Evolutionary conservation across 2,329 filamentous ascomycete genomes (phyloP), one percentile per base, ranked within the genome.

Genomic region (Pestalotiopsis sp.): DNA sequence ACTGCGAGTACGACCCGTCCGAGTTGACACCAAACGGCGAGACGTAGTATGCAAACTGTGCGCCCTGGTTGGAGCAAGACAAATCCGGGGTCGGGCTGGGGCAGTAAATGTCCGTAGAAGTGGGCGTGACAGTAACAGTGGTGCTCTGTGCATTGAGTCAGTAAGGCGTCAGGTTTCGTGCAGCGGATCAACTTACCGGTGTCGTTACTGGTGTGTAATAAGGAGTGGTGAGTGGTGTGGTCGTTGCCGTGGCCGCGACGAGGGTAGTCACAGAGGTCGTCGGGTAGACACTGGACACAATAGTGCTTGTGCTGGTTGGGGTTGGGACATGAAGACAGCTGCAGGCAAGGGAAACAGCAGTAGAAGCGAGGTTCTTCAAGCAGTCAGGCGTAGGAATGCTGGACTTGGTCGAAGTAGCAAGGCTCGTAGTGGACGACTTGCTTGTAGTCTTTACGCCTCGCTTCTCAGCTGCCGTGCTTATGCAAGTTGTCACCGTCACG

Each of bases 221-320:
- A 14, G 60, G 60, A 3, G 62, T 64, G n/a, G 13, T n/a, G 12
- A 64, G 62, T 0, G 38, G 38, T 4, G 38, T 64, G 2, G 20
- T 31, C 25, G 62, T 64, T 3, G 62, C 38, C 1, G 62, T 64
- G 3, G 38, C 62, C n/a, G 41, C 62, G 20, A 64, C 62, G 3
- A 25, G n/a, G 4, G 62, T 25, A 20, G 62, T 64, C 12, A 49
- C 36, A 49, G 23, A 14, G 17, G 62, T 64, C 3, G 62, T 64
- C 25, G 62, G 62, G 62, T 64, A 64, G 20, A 64, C 62, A 23
- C 39, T 64, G 3, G 62, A 64, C n/a, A 64, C 39, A 39, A 64
- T 52, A 5, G 62, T 64, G 38, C 62, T 64, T 25, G 62, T 64
- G 27, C 62, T 64, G 39, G 62, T 64, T 12, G 62, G 38, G 7